phyloP scores from a whole-genome alignment of 2,329 filamentous ascomycete species.

The Nemania abortiva region DNA sequence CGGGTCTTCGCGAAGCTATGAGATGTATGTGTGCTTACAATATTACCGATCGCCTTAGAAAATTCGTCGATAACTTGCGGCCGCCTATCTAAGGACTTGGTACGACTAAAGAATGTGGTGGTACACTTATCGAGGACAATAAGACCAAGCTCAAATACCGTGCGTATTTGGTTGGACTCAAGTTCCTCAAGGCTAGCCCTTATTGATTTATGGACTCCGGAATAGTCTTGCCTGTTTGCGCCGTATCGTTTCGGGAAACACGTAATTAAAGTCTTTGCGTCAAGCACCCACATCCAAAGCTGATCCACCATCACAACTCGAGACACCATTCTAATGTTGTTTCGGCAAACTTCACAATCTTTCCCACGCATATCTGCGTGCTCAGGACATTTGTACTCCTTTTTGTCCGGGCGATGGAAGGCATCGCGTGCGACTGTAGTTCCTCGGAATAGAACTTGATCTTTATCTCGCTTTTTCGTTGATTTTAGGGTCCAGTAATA shows the following conservation, averaged over 20 bases:
- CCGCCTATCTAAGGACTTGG: slow-evolving; percentile 48
- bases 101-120: slow-evolving; percentile 56
- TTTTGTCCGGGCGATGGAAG: slow-evolving; percentile 44
- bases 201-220: slow-evolving; percentile 57
- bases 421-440: slow-evolving; percentile 47
- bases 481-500: slow-evolving; percentile 58
- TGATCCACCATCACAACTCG: slow-evolving; percentile 59
- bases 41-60: slow-evolving; percentile 55
- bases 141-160: slow-evolving; percentile 57
- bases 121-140: slow-evolving; percentile 59
- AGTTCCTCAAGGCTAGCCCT: slow-evolving; percentile 49
- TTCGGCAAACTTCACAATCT: slow-evolving; percentile 23
- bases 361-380: background rate
- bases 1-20: accelerated
- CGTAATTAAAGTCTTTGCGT: slow-evolving; percentile 55
- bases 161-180: slow-evolving; percentile 49
- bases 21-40: slow-evolving; percentile 50
- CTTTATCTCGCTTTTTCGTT: slow-evolving; percentile 56
- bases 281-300: slow-evolving; percentile 59
- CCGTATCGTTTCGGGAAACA: slow-evolving; percentile 60
- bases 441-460: slow-evolving; percentile 58
- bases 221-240: slow-evolving; percentile 55
- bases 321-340: slow-evolving; percentile 32
- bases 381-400: slow-evolving; percentile 1
- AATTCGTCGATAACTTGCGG: slow-evolving; percentile 59